phyloP scores from a whole-genome alignment of 2,329 filamentous ascomycete genomes.

The Bipolaris victoriae region DNA sequence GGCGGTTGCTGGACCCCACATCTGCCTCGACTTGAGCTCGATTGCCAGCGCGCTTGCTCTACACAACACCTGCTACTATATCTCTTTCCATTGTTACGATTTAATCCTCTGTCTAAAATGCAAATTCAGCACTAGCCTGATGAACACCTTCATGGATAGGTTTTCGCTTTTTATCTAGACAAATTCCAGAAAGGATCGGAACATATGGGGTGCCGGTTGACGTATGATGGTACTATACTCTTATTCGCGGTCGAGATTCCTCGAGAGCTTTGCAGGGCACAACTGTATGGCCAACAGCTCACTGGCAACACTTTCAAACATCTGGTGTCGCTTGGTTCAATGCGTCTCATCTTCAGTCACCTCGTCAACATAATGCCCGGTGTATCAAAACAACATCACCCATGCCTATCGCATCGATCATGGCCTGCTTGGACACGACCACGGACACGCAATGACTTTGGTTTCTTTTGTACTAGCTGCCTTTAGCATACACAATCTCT shows the following conservation, averaged over 20 bases:
- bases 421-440: background rate
- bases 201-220: too few relatives aligned
- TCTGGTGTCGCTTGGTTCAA: background rate
- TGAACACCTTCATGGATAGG: too few relatives aligned
- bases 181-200: too few relatives aligned
- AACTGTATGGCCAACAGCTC: background rate
- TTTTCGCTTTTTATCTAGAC: too few relatives aligned
- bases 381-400: background rate
- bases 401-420: background rate
- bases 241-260: too few relatives aligned
- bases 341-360: background rate
- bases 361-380: background rate
- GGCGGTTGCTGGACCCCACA: conserved; percentile 19
- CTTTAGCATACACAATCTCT: background rate
- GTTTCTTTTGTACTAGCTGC: background rate
- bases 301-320: background rate
- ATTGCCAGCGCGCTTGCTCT: background rate
- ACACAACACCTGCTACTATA: background rate
- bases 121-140: too few relatives aligned
- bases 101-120: too few relatives aligned
- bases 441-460: background rate
- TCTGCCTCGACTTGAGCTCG: background rate
- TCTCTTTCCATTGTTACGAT: background rate
- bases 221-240: too few relatives aligned
- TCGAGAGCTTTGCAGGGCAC: background rate